phyloP scores from a whole-genome alignment of 352 stramenopile species.

The Salisapilia sapeloensis region DNA sequence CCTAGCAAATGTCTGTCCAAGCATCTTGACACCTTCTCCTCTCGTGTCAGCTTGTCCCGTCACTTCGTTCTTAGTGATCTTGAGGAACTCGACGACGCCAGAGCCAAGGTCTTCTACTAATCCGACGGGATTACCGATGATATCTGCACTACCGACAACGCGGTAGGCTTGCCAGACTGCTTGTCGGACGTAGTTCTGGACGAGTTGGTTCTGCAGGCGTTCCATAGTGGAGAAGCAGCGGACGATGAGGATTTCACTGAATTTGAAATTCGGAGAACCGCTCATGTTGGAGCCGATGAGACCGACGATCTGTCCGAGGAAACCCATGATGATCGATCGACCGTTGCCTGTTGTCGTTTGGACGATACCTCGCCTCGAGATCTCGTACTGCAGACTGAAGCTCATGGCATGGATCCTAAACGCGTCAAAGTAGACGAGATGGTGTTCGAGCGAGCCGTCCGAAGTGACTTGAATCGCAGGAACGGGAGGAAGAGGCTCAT shows the following conservation, averaged over 20 bases:
- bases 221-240: constrained; percentile 74
- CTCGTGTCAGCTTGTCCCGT: constrained; percentile 66
- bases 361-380: constrained; percentile 70
- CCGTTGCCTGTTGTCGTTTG: constrained; percentile 33
- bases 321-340: constrained; percentile 63
- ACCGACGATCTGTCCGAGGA: constrained; percentile 65
- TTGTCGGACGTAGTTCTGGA: constrained; percentile 73
- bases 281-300: constrained; percentile 74
- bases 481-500: constrained; percentile 36
- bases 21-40: constrained; percentile 71
- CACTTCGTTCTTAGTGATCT: constrained; percentile 79
- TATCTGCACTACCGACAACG: constrained; percentile 67
- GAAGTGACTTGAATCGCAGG: constrained; percentile 30
- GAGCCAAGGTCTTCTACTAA: constrained; percentile 74
- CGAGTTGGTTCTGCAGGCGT: constrained; percentile 52
- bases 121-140: constrained; percentile 78
- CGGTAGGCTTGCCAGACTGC: constrained; percentile 73
- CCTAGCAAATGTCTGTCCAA: constrained; percentile 74
- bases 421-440: constrained; percentile 73
- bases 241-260: constrained; percentile 72
- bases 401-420: constrained; percentile 51
- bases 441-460: constrained; percentile 50
- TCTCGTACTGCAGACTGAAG: constrained; percentile 70
- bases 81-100: constrained; percentile 75
- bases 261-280: constrained; percentile 65